These are phyloP conservation scores for Beta macrorhiza DNA, from an alignment of 179 eudicot species.

Conservation along the genomic window DNA sequence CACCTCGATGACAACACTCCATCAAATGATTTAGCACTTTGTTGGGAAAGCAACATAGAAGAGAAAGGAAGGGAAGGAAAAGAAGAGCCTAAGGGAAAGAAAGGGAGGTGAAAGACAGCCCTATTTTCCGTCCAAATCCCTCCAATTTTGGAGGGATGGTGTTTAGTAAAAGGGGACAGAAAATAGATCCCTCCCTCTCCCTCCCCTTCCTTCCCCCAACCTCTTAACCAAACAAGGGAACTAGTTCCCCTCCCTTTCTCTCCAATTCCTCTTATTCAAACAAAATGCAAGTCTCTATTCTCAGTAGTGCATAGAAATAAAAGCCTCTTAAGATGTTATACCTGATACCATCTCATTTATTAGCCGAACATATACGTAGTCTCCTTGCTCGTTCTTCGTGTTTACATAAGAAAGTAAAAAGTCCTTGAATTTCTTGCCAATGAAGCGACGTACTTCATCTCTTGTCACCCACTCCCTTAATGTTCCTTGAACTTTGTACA, in stretches of 20 bases:
- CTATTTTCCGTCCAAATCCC: too few species aligned
- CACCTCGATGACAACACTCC: not conserved
- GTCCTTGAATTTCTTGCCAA: conserved; percentile 83
- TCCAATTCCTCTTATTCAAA: too few species aligned
- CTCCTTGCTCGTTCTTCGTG: conserved; percentile 60
- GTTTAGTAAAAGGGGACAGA: too few species aligned
- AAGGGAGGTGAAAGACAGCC: too few species aligned
- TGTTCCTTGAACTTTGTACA: conserved; percentile 92
- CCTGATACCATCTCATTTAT: conserved; percentile 98
- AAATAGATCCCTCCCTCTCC: too few species aligned
- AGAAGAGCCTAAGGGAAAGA: too few species aligned
- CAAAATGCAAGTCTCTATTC: too few species aligned
- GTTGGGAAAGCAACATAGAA: not conserved
- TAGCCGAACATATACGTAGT: conserved; percentile 60
- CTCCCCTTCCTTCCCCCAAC: too few species aligned
- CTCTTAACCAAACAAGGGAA: too few species aligned
- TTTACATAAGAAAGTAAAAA: conserved; percentile 67
- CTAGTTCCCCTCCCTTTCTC: too few species aligned
- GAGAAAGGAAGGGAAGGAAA: not conserved
- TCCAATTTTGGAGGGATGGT: too few species aligned
- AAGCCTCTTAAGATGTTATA: conserved; percentile 17
- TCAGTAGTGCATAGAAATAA: too few species aligned
- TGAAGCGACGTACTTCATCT: conserved; percentile 95
- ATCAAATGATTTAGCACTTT: not conserved
- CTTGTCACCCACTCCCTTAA: conserved; percentile 97